A percentile compares a stretch with the other conserved stretches of the same genome.
These are phyloP conservation scores for Viola odorata DNA, from an alignment of 345 rosid species.

Conservation along the genomic window DNA sequence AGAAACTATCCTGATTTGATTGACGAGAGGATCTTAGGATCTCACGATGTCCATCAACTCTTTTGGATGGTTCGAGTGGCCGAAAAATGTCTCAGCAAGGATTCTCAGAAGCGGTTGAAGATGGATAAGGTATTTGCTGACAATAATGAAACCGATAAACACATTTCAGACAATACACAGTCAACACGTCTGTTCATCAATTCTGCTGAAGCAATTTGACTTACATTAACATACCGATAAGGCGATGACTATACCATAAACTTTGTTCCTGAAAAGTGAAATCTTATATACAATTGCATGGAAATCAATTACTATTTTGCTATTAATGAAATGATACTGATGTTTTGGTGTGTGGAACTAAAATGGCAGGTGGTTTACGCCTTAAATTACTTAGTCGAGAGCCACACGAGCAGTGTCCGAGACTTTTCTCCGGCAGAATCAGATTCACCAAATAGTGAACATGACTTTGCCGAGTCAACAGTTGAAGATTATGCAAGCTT, in stretches of 20 bases:
- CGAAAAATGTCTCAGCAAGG: slow-evolving; percentile 54
- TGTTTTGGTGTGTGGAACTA: neutral
- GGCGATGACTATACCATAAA: no score
- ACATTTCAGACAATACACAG: no score
- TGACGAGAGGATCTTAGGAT: slow-evolving; percentile 43
- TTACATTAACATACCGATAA: neutral
- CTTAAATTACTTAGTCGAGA: slow-evolving; percentile 33
- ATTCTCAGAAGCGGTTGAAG: slow-evolving; percentile 46
- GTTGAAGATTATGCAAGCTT: slow-evolving; percentile 14
- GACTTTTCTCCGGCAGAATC: slow-evolving; percentile 39
- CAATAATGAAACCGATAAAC: no score
- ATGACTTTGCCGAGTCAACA: slow-evolving; percentile 28
- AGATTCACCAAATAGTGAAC: slow-evolving; percentile 26
- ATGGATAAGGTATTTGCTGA: slow-evolving; percentile 52
- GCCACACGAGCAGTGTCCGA: slow-evolving; percentile 15
- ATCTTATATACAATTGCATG: no score
- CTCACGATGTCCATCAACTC: slow-evolving; percentile 59
- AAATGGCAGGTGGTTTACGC: slow-evolving; percentile 43
- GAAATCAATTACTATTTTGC: no score
- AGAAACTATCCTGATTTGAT: slow-evolving; percentile 54
- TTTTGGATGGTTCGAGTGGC: slow-evolving; percentile 68
- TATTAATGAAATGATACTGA: no score
- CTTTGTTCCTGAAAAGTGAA: no score
- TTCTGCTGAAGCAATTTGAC: neutral
- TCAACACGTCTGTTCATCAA: no score